Base-by-base conservation (phyloP, 2,329 filamentous ascomycete genomes). In the Mycosphaerella sp. region DNA sequence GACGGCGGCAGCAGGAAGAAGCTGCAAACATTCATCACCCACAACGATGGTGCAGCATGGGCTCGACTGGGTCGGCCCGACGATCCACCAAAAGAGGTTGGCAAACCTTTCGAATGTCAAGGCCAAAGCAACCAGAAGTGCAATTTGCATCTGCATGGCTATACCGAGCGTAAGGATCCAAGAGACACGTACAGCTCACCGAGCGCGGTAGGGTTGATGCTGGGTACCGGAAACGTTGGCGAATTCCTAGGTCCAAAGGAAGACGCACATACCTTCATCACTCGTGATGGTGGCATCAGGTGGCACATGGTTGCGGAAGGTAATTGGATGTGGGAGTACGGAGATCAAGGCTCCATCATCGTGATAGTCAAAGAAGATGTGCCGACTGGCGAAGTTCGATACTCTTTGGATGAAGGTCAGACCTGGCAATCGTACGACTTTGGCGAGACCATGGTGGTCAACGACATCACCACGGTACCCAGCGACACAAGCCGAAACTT, bases 21-120 rank as follows among this genome's bases (percentile, higher is more conserved):
- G 66, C 77, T 96, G 44, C 88, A 89, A 68, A 93, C 88, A 34
- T 84, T 86, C 75, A 96, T 98, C 64, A 95, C 89, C 0, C 93
- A 98, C 72, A 97, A 96, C 63, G 93, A 98, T 65, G 93, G 91
- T 30, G 86, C 87, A 0, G 82, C 90, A 66, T 98, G 93, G 93
- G 77, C 76, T 25, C 82, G 83, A 56, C 72, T 98, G 8, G 71
- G 81, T 9, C 84, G 89, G n/a, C 91, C 89, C 0, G 64, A 70
- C 34, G 79, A 82, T 59, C 84, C 55, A 10, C 53, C 91, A 60
- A 75, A 79, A 0, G 81, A 93, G 27, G 82, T 81, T 59, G 47
- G 87, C 91, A 61, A 68, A 75, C 36, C 48, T 1, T 94, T 85
- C 64, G 69, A 73, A 10, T 97, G 93, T 73, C 73, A 46, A 35